These are phyloP conservation scores for Tubosaeta brunneosetosa DNA, from an alignment of 768 basidiomycete species.

Conservation along the genomic window DNA sequence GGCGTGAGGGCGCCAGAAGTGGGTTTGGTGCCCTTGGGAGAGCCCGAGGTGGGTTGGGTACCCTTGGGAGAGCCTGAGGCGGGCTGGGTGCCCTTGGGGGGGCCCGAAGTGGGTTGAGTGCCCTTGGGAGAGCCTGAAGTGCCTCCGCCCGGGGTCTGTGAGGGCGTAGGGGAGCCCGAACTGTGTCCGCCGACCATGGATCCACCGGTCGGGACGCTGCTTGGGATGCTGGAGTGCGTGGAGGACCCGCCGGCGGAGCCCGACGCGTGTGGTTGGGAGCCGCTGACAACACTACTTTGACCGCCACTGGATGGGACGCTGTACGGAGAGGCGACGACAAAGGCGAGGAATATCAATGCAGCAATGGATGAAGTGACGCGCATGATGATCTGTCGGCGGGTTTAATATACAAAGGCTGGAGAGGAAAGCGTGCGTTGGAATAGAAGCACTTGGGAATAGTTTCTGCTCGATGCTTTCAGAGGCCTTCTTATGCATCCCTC, in stretches of 20 bases:
- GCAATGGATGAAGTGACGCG: slow-evolving; percentile 1
- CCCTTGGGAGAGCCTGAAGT: not conserved
- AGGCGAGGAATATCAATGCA: slow-evolving; percentile 3
- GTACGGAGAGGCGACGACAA: slow-evolving; percentile 1
- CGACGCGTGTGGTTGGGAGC: not conserved
- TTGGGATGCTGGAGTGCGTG: not conserved
- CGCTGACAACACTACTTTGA: not conserved
- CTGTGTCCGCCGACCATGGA: not conserved
- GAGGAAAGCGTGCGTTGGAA: not conserved
- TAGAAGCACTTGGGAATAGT: not conserved
- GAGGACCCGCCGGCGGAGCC: not conserved
- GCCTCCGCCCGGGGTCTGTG: not conserved
- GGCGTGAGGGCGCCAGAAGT: not conserved
- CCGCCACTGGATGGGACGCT: not conserved
- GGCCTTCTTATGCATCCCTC: slow-evolving; percentile 8
- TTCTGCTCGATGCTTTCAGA: not conserved
- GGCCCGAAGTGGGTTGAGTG: not conserved
- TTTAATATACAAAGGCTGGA: not conserved
- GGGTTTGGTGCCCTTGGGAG: no score
- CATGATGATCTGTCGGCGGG: slow-evolving; percentile 4
- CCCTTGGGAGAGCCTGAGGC: not conserved
- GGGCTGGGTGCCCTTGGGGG: not conserved
- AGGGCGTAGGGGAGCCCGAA: not conserved
- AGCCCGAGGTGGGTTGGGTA: not conserved
- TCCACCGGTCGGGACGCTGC: not conserved